phyloP scores from a whole-genome alignment of 306 rosid genomes.

The Cyclanthera cordifolia region DNA sequence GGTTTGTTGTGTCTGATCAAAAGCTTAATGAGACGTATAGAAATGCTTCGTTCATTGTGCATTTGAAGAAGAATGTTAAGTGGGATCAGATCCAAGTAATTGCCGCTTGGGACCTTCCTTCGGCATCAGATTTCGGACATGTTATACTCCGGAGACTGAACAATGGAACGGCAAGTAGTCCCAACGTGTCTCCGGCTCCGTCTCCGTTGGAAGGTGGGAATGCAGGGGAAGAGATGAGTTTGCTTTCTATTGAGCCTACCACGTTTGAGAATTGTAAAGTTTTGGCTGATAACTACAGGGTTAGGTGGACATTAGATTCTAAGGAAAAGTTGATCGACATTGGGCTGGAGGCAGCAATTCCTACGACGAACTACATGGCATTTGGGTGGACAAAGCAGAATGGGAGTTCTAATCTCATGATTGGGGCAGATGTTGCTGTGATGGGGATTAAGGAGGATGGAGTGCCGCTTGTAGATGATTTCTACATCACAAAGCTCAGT shows the following conservation, averaged over 20 bases:
- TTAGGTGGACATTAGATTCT: conserved; percentile 60
- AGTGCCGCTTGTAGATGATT: conserved; percentile 63
- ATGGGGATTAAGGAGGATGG: conserved; percentile 65
- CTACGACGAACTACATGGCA: conserved; percentile 59
- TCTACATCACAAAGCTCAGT: conserved; percentile 51
- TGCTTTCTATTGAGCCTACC: conserved; percentile 34
- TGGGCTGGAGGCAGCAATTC: conserved; percentile 72
- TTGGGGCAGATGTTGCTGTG: conserved; percentile 68
- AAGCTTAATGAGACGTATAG: conserved; percentile 42
- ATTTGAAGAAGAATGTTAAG: conserved; percentile 34
- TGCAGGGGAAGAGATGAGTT: conserved; percentile 2
- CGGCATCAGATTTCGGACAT: conserved; percentile 69
- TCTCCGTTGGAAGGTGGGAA: conserved; percentile 18
- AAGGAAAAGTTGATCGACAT: conserved; percentile 43
- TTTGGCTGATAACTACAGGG: conserved; percentile 36
- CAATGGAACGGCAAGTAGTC: conserved; percentile 12
- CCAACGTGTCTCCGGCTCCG: conserved; percentile 21
- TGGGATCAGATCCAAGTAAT: conserved; percentile 71
- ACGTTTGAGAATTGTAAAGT: conserved; percentile 66
- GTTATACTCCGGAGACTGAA: conserved; percentile 18
- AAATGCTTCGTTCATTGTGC: conserved; percentile 43
- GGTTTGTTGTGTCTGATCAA: conserved; percentile 47
- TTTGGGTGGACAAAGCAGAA: conserved; percentile 75
- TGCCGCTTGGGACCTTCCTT: conserved; percentile 69
- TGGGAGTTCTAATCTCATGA: conserved; percentile 42